Conservation (phyloP, 2,329 filamentous ascomycete genomes). For the Xylaria sp. region DNA sequence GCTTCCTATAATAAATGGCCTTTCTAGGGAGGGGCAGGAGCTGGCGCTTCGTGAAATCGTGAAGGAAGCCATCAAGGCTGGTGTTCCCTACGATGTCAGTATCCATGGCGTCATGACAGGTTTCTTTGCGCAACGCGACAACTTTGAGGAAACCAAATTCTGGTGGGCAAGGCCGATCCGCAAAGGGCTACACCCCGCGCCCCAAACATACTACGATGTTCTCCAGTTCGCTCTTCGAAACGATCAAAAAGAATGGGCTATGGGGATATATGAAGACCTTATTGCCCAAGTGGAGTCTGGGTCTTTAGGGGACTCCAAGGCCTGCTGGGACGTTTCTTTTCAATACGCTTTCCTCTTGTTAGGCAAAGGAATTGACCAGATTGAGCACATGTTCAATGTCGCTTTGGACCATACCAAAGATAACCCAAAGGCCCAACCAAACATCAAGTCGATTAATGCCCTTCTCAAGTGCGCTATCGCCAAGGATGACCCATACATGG, state of each 20-base stretch:
- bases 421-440: constrained; percentile 63
- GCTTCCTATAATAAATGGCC: constrained; percentile 67
- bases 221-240: constrained; percentile 71
- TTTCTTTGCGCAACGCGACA: constrained; percentile 70
- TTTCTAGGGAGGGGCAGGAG: constrained; percentile 69
- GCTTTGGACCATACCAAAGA: constrained; percentile 65
- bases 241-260: constrained; percentile 70
- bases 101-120: constrained; percentile 67
- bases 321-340: constrained; percentile 77
- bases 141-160: constrained; percentile 69
- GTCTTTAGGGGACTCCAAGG: constrained; percentile 57
- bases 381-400: constrained; percentile 76
- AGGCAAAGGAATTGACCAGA: constrained; percentile 76
- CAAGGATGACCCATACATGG: constrained; percentile 75
- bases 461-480: constrained; percentile 78
- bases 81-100: constrained; percentile 56
- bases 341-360: constrained; percentile 78
- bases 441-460: constrained; percentile 78
- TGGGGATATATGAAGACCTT: constrained; percentile 65
- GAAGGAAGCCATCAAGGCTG: constrained; percentile 61
- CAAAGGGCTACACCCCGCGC: constrained; percentile 54
- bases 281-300: constrained; percentile 53
- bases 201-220: constrained; percentile 63
- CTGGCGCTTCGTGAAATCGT: constrained; percentile 67
- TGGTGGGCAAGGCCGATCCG: constrained; percentile 72